Base-by-base conservation (phyloP, 2,329 filamentous ascomycete genomes). In the Clonostachys chloroleuca region DNA sequence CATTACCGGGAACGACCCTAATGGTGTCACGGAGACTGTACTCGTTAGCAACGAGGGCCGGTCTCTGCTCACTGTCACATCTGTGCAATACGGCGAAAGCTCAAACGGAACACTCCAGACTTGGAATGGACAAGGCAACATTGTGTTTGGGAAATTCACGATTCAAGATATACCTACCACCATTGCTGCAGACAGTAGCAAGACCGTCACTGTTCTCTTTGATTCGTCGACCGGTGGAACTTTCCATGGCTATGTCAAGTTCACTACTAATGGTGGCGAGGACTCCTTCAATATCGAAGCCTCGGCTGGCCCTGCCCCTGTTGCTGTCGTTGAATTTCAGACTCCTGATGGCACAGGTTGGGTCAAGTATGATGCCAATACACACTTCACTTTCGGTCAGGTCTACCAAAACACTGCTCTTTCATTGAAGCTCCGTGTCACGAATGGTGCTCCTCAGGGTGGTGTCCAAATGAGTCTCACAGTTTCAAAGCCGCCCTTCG, bases 401-500 rank as follows among this genome's bases (percentile, higher is more conserved):
- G 78, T 83, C 4, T 72, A 69, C 1, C 70, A 81, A 54, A 78
- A 78, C 36, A 70, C 64, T 0, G 73, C 71, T 0, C 65, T 62
- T 1, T 68, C 66, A 5, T 66, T 81, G 5, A 70, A 69, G 45
- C 66, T 83, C 59, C 70, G 80, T 1, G 57, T 83, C 20, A 78
- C 72, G 35, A 83, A 83, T 56, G 66, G 59, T 3, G 78, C 75
- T 5, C 59, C 66, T 0, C 44, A 60, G 0, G 73, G 72, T 3
- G 70, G 69, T 6, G 70, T 76, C 12, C 62, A 62, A 2, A 66
- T 83, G 2, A 77, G 73, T 0, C 61, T 83, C 13, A 82, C 79
- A 0, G 77, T 84, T 3, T 83, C 80, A 0, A 84, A 84, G 56
- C 78, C 79, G 5, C 80, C 80, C 0, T 81, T 78, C 46, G 78